These are phyloP conservation scores for Patellifolia procumbens DNA, from an alignment of 179 eudicot genomes.

Conservation along the genomic window DNA sequence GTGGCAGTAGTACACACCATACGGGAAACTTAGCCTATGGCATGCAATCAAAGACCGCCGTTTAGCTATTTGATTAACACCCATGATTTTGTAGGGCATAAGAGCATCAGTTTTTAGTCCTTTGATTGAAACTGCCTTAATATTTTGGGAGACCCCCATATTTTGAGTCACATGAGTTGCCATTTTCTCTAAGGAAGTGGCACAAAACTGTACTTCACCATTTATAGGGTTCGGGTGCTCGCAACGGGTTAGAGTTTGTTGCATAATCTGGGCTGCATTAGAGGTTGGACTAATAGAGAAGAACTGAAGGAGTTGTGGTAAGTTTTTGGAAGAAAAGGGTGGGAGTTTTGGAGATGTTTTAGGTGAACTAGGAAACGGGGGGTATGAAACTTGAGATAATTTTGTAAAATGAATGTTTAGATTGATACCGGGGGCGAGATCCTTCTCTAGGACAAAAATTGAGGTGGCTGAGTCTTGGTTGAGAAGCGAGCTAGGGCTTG, in stretches of 20 bases:
- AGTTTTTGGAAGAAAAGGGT: neutral
- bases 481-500: neutral
- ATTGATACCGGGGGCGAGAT: neutral
- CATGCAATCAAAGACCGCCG: neutral
- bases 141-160: neutral
- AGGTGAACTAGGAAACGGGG: neutral
- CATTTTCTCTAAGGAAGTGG: neutral
- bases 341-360: neutral
- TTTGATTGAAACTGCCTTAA: neutral
- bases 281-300: neutral
- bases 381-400: neutral
- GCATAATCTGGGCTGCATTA: neutral
- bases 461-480: slow-evolving; percentile 4
- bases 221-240: slow-evolving; percentile 13
- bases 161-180: neutral
- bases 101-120: slow-evolving; percentile 1
- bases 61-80: neutral
- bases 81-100: neutral
- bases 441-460: neutral
- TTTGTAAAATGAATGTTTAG: neutral
- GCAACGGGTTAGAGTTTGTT: slow-evolving; percentile 9
- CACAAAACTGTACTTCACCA: neutral
- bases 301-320: neutral
- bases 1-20: neutral
- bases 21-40: slow-evolving; percentile 7